A percentile compares a stretch with the other conserved stretches of the same genome.
phyloP scores from a whole-genome alignment of 495 filamentous ascomycete species.

The Lineolata rhizophorae region DNA sequence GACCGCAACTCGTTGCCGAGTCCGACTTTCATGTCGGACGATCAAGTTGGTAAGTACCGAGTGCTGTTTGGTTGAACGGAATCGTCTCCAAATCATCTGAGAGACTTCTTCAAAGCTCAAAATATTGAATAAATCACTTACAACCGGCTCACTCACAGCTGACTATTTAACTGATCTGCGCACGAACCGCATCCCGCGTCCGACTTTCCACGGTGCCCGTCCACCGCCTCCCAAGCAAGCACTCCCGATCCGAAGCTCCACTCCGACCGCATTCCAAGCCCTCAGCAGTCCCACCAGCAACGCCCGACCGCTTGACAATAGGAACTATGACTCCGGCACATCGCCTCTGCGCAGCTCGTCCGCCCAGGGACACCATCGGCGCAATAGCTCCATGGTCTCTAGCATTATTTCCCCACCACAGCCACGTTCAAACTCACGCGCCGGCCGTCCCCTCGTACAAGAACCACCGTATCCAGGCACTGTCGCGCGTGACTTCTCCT shows the following conservation, averaged over 20 bases:
- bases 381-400: constrained; percentile 8
- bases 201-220: constrained; percentile 13
- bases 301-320: constrained; percentile 2
- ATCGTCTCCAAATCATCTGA: constrained; percentile 10
- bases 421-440: neutral
- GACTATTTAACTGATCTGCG: constrained; percentile 64
- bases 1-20: constrained; percentile 27
- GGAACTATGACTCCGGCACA: neutral
- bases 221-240: constrained; percentile 25
- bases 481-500: too few relatives aligned
- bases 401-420: constrained; percentile 1
- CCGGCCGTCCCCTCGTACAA: constrained; percentile 8
- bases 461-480: constrained; percentile 6
- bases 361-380: constrained; percentile 3
- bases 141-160: constrained; percentile 34
- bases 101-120: constrained; percentile 12
- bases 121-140: constrained; percentile 7
- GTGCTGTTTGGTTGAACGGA: constrained; percentile 9
- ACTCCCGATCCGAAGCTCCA: constrained; percentile 55
- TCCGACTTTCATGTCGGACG: constrained; percentile 63
- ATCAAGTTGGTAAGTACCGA: constrained; percentile 55
- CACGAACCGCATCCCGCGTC: constrained; percentile 47
- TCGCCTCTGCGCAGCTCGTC: neutral
- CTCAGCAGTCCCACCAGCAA: constrained; percentile 6
- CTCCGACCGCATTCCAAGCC: constrained; percentile 22